These are phyloP conservation scores for Colletotrichum echinochloae DNA, from an alignment of 2,329 filamentous ascomycete species.

Conservation along the genomic window DNA sequence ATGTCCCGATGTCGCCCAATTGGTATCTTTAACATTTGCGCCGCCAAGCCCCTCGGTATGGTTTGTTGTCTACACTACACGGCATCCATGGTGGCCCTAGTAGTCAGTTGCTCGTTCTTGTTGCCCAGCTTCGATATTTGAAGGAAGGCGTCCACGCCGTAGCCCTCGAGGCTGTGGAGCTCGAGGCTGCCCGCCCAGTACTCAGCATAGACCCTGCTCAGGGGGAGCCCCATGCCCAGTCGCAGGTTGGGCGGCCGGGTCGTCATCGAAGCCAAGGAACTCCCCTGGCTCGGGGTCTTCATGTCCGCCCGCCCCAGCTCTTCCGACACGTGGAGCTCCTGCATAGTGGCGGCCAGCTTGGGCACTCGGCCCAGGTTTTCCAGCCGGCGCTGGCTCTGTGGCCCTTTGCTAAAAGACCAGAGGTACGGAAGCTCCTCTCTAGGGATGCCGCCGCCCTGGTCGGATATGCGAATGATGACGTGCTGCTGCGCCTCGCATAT, in stretches of 20 bases:
- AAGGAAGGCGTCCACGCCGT: conserved; percentile 94
- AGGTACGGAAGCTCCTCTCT: conserved; percentile 87
- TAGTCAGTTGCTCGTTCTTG: conserved; percentile 94
- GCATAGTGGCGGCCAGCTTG: conserved; percentile 91
- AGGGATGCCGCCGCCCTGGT: conserved; percentile 92
- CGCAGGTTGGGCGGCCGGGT: conserved; percentile 87
- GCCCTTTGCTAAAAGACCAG: conserved; percentile 97
- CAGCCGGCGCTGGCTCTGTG: conserved; percentile 80
- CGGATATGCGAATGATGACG: conserved; percentile 95
- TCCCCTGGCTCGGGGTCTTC: conserved; percentile 59
- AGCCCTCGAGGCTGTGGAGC: conserved; percentile 92
- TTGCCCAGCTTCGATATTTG: conserved; percentile 97
- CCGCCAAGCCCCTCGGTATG: conserved; percentile 1
- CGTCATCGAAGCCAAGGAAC: conserved; percentile 83
- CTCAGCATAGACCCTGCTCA: conserved; percentile 95
- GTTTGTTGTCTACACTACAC: conserved; percentile 58
- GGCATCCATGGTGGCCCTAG: conserved; percentile 81
- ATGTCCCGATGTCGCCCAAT: conserved; percentile 19
- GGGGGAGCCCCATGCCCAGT: conserved; percentile 91
- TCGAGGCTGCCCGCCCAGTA: conserved; percentile 97
- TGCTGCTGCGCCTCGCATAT: conserved; percentile 95
- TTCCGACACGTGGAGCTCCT: conserved; percentile 76
- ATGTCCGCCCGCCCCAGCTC: conserved; percentile 56
- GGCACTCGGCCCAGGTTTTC: conserved; percentile 89
- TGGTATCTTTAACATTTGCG: conserved; percentile 39